Percentiles rank a stretch among this genome's conserved stretches.
These are phyloP conservation scores for Gypsophila paniculata DNA, from an alignment of 179 eudicot species.

Conservation along the genomic window DNA sequence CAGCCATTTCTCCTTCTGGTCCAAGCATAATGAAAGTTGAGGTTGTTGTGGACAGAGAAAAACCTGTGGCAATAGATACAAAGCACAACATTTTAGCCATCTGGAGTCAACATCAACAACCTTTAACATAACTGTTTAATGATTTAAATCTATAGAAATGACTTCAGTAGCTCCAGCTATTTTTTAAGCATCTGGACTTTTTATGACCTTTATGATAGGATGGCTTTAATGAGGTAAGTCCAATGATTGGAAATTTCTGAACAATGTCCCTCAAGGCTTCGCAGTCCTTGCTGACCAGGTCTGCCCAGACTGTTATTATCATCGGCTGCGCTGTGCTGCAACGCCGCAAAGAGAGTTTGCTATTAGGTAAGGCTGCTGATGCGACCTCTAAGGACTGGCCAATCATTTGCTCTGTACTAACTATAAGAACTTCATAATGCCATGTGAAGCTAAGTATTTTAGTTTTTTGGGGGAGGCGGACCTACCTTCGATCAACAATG, in stretches of 20 bases:
- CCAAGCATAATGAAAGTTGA: not conserved
- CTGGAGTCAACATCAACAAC: too few species aligned
- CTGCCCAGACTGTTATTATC: not conserved
- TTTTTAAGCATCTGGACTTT: not conserved
- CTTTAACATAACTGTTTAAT: too few species aligned
- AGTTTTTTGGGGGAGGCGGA: too few species aligned
- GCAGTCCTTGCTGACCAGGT: not conserved
- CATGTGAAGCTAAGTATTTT: too few species aligned
- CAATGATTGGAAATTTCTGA: not conserved
- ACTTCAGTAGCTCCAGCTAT: not conserved
- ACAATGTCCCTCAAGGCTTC: not conserved
- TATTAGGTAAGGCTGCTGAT: too few species aligned
- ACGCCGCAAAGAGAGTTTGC: too few species aligned
- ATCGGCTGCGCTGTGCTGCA: not conserved
- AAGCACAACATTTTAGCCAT: not conserved
- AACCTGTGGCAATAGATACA: not conserved
- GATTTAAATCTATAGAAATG: too few species aligned
- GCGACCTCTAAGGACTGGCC: not conserved
- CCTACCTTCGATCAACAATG: not conserved
- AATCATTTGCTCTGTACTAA: not conserved
- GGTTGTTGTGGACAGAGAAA: not conserved
- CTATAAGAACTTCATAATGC: too few species aligned
- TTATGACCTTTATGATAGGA: not conserved
- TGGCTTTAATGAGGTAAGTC: not conserved
- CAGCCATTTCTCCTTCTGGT: not conserved